A percentile compares a stretch with the other conserved stretches of the same genome.
phyloP scores from a whole-genome alignment of 768 basidiomycete genomes.

The Agrocybe chaxingu region DNA sequence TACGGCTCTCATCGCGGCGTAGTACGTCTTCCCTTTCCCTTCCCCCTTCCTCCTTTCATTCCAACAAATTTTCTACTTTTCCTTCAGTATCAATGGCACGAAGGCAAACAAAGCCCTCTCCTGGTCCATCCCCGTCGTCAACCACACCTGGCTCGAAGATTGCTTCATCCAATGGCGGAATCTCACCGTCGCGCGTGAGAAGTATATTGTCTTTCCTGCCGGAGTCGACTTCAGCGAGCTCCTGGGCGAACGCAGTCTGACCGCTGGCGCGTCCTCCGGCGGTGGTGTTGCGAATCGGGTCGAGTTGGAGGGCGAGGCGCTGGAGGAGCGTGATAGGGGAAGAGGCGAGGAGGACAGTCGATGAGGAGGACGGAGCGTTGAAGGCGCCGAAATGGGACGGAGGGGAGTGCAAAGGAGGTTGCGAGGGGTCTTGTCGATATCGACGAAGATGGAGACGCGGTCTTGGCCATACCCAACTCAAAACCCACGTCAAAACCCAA shows the following conservation, averaged over 20 bases:
- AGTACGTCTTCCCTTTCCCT: slow-evolving; percentile 44
- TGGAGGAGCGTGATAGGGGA: slow-evolving; percentile 10
- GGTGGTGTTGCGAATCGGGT: slow-evolving; percentile 14
- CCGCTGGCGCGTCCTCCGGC: slow-evolving; percentile 11
- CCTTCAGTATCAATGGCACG: slow-evolving; percentile 35
- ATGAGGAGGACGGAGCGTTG: slow-evolving; percentile 8
- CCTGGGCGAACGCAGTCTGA: slow-evolving; percentile 41
- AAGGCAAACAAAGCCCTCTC: slow-evolving; percentile 73
- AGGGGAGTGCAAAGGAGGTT: slow-evolving; percentile 26
- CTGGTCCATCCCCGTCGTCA: slow-evolving; percentile 86
- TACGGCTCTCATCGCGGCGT: slow-evolving; percentile 80
- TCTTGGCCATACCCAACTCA: slow-evolving; percentile 11
- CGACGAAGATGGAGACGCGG: slow-evolving; percentile 2
- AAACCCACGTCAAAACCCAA: slow-evolving; percentile 6
- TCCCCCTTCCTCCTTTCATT: background rate
- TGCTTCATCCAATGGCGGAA: slow-evolving; percentile 80
- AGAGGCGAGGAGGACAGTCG: background rate
- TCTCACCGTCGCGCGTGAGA: slow-evolving; percentile 58
- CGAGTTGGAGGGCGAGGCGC: slow-evolving; percentile 18
- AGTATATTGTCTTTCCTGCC: slow-evolving; percentile 67
- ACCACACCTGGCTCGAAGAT: slow-evolving; percentile 90
- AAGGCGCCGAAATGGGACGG: slow-evolving; percentile 23
- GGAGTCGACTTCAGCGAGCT: slow-evolving; percentile 60
- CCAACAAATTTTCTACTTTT: slow-evolving; percentile 1
- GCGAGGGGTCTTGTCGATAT: slow-evolving; percentile 7